Percentiles rank a stretch among this genome's conserved stretches.
phyloP scores from a whole-genome alignment of 139 green algal genomes.

The Yamagishiella unicocca region DNA sequence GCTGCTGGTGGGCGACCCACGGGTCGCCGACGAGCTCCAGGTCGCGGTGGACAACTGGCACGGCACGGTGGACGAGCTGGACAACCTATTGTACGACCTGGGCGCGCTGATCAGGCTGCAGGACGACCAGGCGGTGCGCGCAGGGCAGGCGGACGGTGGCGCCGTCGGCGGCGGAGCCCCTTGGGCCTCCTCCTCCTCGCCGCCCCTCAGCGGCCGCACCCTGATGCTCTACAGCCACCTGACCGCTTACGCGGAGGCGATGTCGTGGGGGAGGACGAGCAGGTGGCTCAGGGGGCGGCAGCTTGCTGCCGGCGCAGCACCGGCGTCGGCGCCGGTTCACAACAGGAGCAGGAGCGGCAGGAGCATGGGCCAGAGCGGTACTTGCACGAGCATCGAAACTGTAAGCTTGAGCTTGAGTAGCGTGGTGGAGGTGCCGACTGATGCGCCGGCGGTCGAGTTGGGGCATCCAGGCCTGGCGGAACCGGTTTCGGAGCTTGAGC shows the following conservation, averaged over 20 bases:
- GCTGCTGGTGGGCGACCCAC: slow-evolving; percentile 16
- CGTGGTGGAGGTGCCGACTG: too few species aligned
- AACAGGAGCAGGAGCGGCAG: too few species aligned
- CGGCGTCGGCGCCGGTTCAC: neutral
- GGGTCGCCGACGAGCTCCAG: slow-evolving; percentile 11
- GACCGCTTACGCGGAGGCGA: neutral
- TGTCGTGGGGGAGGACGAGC: neutral
- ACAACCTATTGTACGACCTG: neutral
- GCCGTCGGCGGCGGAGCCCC: neutral
- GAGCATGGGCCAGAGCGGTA: too few species aligned
- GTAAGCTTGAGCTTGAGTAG: too few species aligned
- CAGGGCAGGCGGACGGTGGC: neutral
- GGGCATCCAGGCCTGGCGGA: too few species aligned
- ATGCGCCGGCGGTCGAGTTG: too few species aligned
- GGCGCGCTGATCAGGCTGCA: neutral
- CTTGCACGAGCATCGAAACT: too few species aligned
- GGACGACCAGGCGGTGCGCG: neutral
- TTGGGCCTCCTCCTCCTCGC: neutral
- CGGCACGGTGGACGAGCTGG: slow-evolving; percentile 1
- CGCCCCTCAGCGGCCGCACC: neutral
- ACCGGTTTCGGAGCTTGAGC: too few species aligned
- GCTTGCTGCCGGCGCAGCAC: neutral
- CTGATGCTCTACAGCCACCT: neutral
- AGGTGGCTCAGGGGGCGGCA: neutral
- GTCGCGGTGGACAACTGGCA: neutral